Percentiles rank a stretch among this genome's conserved stretches.
These are phyloP conservation scores for Eutrema salsugineum DNA, from an alignment of 441 rosid species.

Conservation along the genomic window DNA sequence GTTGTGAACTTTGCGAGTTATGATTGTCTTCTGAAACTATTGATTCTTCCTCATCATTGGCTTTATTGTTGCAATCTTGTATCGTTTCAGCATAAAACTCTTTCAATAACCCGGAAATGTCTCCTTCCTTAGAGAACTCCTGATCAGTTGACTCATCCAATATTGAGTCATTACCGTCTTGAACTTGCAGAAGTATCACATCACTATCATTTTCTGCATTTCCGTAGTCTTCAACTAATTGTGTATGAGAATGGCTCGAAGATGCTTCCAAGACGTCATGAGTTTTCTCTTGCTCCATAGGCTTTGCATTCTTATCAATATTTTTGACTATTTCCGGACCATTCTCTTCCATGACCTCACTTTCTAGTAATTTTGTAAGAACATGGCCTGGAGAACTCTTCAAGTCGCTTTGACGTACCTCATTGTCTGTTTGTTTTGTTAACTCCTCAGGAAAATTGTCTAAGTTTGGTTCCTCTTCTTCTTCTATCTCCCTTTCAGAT, in stretches of 20 bases:
- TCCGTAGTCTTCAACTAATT: background rate
- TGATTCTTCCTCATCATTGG: background rate
- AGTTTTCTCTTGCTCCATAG: background rate
- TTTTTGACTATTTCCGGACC: background rate
- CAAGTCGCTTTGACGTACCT: background rate
- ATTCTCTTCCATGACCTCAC: constrained; percentile 10
- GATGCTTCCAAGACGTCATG: background rate
- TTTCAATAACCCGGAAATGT: background rate
- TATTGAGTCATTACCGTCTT: background rate
- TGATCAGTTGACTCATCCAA: background rate
- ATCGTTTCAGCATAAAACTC: background rate
- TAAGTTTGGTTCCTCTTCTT: background rate
- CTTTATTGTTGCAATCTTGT: background rate
- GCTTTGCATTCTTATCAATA: background rate
- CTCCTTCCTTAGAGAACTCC: background rate
- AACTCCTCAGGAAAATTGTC: background rate
- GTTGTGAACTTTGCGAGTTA: constrained; percentile 27
- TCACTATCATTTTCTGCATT: constrained; percentile 19
- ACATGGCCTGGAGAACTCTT: background rate
- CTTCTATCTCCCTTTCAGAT: background rate
- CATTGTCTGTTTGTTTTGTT: background rate
- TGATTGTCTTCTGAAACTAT: constrained; percentile 18
- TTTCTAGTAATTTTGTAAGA: constrained; percentile 4
- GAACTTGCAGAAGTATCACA: constrained; percentile 3
- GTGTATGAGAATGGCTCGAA: background rate